Conservation (phyloP, 2,329 filamentous ascomycete genomes). For the Drechslera avenae region DNA sequence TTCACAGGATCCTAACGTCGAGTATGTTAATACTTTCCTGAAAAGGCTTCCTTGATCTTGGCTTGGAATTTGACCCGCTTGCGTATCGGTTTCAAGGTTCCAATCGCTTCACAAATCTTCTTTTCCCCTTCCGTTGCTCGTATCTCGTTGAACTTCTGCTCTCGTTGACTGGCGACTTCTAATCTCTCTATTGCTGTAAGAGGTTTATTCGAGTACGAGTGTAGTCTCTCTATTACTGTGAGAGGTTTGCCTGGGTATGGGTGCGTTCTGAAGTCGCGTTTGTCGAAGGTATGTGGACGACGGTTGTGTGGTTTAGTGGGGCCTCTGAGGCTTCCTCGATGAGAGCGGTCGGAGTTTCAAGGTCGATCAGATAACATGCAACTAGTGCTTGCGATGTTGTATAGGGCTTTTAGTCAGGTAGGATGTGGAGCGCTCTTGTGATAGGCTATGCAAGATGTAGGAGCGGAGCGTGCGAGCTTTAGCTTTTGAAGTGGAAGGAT, state of each 20-base stretch:
- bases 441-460: no score
- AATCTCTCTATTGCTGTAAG: conserved; percentile 9
- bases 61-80: conserved; percentile 1
- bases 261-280: not conserved
- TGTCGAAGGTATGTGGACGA: not conserved
- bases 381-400: not conserved
- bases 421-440: no score
- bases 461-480: no score
- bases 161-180: conserved; percentile 9
- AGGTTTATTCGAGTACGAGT: not conserved
- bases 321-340: not conserved
- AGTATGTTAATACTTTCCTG: not conserved
- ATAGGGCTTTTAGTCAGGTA: no score
- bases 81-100: not conserved
- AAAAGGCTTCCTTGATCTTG: conserved; percentile 4
- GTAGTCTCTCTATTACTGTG: conserved; percentile 7
- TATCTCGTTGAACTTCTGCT: conserved; percentile 12
- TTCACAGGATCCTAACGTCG: not conserved
- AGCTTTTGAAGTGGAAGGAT: not conserved
- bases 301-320: not conserved
- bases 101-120: not conserved
- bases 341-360: not conserved
- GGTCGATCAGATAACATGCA: conserved; percentile 6
- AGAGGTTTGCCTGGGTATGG: conserved; percentile 2
- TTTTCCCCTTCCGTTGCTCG: not conserved